Evolutionary conservation across 305 asterid species (phyloP).

Genomic region (Solanum chacoense): DNA sequence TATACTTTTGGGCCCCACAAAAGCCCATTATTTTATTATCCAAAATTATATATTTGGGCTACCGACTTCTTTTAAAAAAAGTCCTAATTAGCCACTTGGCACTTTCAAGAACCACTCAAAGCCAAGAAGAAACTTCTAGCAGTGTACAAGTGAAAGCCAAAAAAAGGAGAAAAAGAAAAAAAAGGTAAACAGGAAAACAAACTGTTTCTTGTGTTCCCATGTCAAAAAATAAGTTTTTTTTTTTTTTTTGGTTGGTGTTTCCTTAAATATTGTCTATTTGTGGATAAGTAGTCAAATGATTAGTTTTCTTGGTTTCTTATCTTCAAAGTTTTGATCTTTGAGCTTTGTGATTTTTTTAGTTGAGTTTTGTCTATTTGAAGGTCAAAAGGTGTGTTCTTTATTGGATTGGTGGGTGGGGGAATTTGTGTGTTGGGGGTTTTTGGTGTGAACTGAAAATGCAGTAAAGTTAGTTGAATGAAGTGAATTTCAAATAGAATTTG

Average conservation of each 20-base stretch:
- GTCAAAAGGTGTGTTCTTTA: not conserved
- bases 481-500: not conserved
- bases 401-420: not conserved
- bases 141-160: not conserved
- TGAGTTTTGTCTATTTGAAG: not conserved
- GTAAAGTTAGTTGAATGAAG: constrained; percentile 1
- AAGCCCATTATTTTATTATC: constrained; percentile 3
- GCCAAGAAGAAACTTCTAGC: constrained; percentile 1
- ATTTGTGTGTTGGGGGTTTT: not conserved
- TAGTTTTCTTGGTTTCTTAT: not conserved
- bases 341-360: not conserved
- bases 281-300: not conserved
- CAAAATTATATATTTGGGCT: not conserved
- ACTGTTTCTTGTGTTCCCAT: not conserved
- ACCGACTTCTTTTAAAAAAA: not conserved
- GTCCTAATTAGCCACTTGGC: constrained; percentile 13
- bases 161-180: not conserved
- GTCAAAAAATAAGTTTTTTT: not conserved
- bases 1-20: constrained; percentile 1
- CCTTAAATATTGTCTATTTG: not conserved
- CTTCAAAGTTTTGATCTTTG: not conserved
- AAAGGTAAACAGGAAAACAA: not conserved
- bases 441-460: not conserved
- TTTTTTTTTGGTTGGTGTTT: not conserved
- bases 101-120: not conserved